Base-by-base conservation (phyloP, 108 stramenopile genomes). In the Chaetoceros tenuissimus region DNA sequence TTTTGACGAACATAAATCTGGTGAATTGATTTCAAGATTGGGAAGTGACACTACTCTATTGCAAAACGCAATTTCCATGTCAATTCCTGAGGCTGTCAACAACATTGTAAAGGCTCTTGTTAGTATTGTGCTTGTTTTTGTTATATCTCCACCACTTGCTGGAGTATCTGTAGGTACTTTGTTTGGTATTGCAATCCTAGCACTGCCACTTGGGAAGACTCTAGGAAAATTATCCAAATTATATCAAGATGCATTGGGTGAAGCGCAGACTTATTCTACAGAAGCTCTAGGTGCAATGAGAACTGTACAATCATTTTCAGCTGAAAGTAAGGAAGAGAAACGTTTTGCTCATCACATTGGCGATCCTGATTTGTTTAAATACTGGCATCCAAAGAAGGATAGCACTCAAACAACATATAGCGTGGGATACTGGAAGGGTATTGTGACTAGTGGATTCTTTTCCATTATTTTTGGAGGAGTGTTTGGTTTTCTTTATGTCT, bases 231-330 rank as follows among this genome's bases (percentile, higher is more conserved):
- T 93, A 22, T 72, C 81, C 44, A 85, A 77, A 50, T 16, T 47
- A 1, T 86, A 84, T 53, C 84, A 84, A 59, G 79, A 88, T 60
- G 74, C 74, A 0, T 67, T 93, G 22, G 87, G 82, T 1, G 48
- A 66, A 28, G 83, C 87, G 0, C 81, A 82, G 27, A 81, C 73
- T 18, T 62, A 67, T 31, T 75, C 82, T 0, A 82, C 85, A 22
- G 85, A 93, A 64, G 78, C 77, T 3, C 57, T 93, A 24, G 71
- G 78, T 18, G 66, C 61, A 30, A 79, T 85, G 61, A 63, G 92
- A 24, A 87, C 82, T n/a, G 85, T 88, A 1, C 85, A 87, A 45
- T 68, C 77, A 20, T 93, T 93, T 75, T 80, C 73, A 10, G 81
- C 80, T 0, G 92, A 93, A 68, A 43, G 59, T 8, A 65, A 67